Base-by-base conservation (phyloP, 176 grass and related monocot genomes). In the Leersia perrieri region DNA sequence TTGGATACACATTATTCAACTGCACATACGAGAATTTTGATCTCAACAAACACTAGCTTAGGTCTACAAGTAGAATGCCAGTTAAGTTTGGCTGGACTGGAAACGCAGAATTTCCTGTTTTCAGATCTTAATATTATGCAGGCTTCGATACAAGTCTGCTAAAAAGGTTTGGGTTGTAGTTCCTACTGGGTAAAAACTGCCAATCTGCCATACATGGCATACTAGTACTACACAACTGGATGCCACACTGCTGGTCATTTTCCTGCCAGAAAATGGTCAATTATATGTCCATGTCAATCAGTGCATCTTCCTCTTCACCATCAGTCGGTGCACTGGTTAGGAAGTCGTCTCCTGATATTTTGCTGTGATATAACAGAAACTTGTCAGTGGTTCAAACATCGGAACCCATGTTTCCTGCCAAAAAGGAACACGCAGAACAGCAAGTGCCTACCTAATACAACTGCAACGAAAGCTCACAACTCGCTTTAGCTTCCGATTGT, bases 211-310 rank as follows among this genome's bases (percentile, higher is more conserved):
- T 36, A 58, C 38, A 27, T 71, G 41, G 64, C 75, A 23, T 66
- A 83, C 53, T 58, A 4, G 53, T 65, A 58, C 53, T 58, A 58
- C 72, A 85, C 34, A 65, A 25, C 72, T 71, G 65, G 77, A 58
- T 58, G 53, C 70, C 30, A n/a, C 72, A 53, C 60, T 66, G 42
- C 66, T 74, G 76, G 33, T 80, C 42, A 80, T 44, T 27, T 74
- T 72, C 57, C 22, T 72, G 58, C 22, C 33, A 72, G 57, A 85
- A 60, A 3, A 1, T 0, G 10, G 81, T 80, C 70, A 85, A 80
- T 98, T 75, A 95, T 86, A 99, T 91, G 63, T 98, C 92, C 95
- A 98, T 98, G 78, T 89, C 95, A 58, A 95, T 89, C 73, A 94
- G 41, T 8, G 78, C 84, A 75, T 97, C 94, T 64, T 93, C 90